These are phyloP conservation scores for Clarireedia homoeocarpa DNA, from an alignment of 2,329 filamentous ascomycete genomes.

Conservation along the genomic window DNA sequence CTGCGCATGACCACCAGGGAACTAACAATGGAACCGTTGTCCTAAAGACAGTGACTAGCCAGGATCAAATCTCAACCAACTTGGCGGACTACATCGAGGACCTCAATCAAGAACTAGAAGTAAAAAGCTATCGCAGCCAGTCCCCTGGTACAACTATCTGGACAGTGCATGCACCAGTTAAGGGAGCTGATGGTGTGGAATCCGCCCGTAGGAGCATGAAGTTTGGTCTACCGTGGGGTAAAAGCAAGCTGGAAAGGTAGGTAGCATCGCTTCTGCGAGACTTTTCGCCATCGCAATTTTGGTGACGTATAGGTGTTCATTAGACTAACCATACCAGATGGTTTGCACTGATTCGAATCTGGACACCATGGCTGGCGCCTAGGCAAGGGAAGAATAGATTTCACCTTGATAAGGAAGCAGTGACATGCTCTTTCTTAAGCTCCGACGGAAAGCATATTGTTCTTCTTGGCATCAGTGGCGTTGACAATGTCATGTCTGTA, in stretches of 20 bases:
- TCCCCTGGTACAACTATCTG: slow-evolving; percentile 63
- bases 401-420: slow-evolving; percentile 64
- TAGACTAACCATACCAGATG: slow-evolving; percentile 43
- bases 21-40: slow-evolving; percentile 56
- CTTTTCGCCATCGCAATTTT: no score
- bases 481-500: slow-evolving; percentile 61
- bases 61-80: slow-evolving; percentile 19
- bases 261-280: not conserved
- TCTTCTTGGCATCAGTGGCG: slow-evolving; percentile 68
- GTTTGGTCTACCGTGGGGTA: slow-evolving; percentile 29
- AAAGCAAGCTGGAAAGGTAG: slow-evolving; percentile 27
- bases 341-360: slow-evolving; percentile 74
- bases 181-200: slow-evolving; percentile 45
- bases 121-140: slow-evolving; percentile 52
- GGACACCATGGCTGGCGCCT: slow-evolving; percentile 82
- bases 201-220: slow-evolving; percentile 44
- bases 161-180: slow-evolving; percentile 52
- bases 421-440: slow-evolving; percentile 72
- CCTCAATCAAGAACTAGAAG: slow-evolving; percentile 47
- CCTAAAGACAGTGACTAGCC: slow-evolving; percentile 34
- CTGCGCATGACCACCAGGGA: slow-evolving; percentile 58
- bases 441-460: slow-evolving; percentile 66
- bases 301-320: not conserved
- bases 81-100: slow-evolving; percentile 44
- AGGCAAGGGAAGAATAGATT: slow-evolving; percentile 67